Evolutionary conservation across 495 filamentous ascomycete species (phyloP).

Genomic region (Lophiostoma macrostomum): DNA sequence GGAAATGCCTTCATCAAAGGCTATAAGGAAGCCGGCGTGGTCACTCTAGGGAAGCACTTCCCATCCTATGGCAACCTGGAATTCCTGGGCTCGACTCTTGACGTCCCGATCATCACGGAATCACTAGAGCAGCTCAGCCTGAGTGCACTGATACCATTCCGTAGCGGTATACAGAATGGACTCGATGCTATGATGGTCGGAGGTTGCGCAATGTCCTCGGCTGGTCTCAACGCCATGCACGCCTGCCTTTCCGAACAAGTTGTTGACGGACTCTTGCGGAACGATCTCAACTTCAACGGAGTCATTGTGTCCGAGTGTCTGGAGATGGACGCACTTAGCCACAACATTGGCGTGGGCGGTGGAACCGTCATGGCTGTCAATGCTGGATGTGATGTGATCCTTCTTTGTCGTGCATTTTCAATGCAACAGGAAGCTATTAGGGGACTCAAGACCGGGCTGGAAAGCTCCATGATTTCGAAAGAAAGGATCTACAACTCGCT

Average conservation of each 20-base stretch:
- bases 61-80: constrained; percentile 91
- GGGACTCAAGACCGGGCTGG: constrained; percentile 76
- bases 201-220: constrained; percentile 81
- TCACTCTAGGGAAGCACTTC: constrained; percentile 88
- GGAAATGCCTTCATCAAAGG: constrained; percentile 84
- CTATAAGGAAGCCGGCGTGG: constrained; percentile 79
- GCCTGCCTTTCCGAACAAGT: constrained; percentile 89
- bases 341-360: constrained; percentile 88
- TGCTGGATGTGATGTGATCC: constrained; percentile 81
- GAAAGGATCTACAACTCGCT: constrained; percentile 73
- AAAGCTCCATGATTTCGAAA: constrained; percentile 77
- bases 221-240: constrained; percentile 86
- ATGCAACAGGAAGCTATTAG: constrained; percentile 84
- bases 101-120: constrained; percentile 89
- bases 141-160: constrained; percentile 79
- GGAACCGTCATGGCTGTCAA: constrained; percentile 93
- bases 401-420: constrained; percentile 79
- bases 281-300: constrained; percentile 79
- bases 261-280: constrained; percentile 76
- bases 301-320: constrained; percentile 92
- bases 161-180: constrained; percentile 77
- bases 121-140: constrained; percentile 82
- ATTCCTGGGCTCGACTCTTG: constrained; percentile 77
- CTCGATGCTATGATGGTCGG: constrained; percentile 92
- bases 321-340: constrained; percentile 90